Percentiles rank a stretch among this genome's conserved stretches.
Conservation (phyloP, 2,329 filamentous ascomycete genomes). For the Zymoseptoria passerinii region DNA sequence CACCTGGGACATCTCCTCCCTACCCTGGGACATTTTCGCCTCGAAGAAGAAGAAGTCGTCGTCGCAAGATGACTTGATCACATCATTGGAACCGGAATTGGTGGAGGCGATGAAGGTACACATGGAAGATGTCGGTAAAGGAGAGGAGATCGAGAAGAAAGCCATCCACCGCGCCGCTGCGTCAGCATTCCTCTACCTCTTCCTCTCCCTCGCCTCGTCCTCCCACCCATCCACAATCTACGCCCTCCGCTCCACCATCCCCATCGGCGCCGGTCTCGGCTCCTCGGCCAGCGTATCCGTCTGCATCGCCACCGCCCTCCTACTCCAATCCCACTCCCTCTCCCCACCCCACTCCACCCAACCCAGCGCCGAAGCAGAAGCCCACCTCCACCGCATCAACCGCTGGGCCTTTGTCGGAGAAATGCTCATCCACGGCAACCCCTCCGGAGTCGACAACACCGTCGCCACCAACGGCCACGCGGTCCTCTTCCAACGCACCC, state of each 20-base stretch:
- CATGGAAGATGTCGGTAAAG: constrained; percentile 60
- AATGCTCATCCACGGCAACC: constrained; percentile 95
- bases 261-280: constrained; percentile 81
- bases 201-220: constrained; percentile 74
- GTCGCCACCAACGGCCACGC: constrained; percentile 90
- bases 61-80: constrained; percentile 71
- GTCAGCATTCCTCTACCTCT: constrained; percentile 83
- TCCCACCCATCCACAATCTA: constrained; percentile 77
- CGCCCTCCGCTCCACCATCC: constrained; percentile 86
- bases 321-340: constrained; percentile 74
- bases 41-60: constrained; percentile 71
- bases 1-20: constrained; percentile 85
- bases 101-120: constrained; percentile 73
- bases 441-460: constrained; percentile 94
- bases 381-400: constrained; percentile 93
- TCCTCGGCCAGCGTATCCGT: constrained; percentile 93
- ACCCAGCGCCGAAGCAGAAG: constrained; percentile 72
- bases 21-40: constrained; percentile 80
- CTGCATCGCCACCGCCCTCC: constrained; percentile 73
- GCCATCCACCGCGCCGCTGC: constrained; percentile 81
- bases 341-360: constrained; percentile 89
- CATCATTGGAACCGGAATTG: constrained; percentile 73
- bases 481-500: constrained; percentile 75
- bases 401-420: constrained; percentile 96
- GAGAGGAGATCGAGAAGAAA: constrained; percentile 54